A percentile compares a stretch with the other conserved stretches of the same genome.
Conservation (phyloP, 257 asterid species). For the Verbena officinalis region DNA sequence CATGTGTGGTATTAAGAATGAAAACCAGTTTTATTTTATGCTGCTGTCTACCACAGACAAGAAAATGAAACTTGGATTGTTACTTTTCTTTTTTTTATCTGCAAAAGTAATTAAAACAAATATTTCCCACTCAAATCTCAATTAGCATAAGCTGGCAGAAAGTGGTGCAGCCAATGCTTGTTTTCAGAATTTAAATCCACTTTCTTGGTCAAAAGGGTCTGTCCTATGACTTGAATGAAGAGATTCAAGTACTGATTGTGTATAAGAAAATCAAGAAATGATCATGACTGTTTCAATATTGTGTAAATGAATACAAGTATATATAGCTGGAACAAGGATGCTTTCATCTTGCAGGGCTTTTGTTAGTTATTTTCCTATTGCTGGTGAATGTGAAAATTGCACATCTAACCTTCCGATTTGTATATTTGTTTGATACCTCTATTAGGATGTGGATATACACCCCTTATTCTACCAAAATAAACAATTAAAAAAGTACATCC, state of each 20-base stretch:
- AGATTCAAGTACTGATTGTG: slow-evolving; percentile 10
- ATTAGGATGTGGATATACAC: too few species aligned
- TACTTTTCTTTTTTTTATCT: too few species aligned
- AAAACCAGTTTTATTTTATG: background rate
- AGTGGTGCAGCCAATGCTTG: slow-evolving; percentile 1
- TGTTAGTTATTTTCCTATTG: too few species aligned
- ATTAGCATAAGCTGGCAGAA: slow-evolving; percentile 4
- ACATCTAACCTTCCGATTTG: too few species aligned
- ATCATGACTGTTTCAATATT: background rate
- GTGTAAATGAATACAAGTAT: background rate
- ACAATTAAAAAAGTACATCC: too few species aligned
- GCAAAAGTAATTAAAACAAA: too few species aligned
- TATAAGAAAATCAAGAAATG: background rate
- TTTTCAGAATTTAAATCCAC: background rate
- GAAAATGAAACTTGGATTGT: too few species aligned
- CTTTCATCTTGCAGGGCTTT: slow-evolving; percentile 13
- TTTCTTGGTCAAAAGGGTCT: background rate
- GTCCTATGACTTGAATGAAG: background rate
- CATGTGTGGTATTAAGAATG: background rate
- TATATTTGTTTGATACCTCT: too few species aligned
- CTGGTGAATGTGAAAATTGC: too few species aligned
- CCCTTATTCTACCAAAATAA: too few species aligned
- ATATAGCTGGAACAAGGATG: background rate
- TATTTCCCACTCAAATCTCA: too few species aligned
- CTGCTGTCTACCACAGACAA: slow-evolving; percentile 2